These are phyloP conservation scores for Xerocomus cyaneibrunnescens DNA, from an alignment of 1,284 basidiomycete species.

Conservation along the genomic window DNA sequence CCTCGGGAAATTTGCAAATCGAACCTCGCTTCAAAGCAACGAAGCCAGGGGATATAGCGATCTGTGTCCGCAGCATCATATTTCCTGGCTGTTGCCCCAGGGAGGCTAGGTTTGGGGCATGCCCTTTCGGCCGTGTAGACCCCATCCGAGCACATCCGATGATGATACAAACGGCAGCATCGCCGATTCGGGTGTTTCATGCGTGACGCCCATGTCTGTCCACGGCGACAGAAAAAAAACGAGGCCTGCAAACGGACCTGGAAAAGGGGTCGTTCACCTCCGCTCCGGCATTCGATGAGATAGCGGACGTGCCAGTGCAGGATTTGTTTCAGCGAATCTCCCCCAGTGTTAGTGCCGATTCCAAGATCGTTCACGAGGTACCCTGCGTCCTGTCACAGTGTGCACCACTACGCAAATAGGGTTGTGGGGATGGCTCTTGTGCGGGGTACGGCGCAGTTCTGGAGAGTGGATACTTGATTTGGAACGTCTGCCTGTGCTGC, in stretches of 20 bases:
- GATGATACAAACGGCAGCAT: conserved; percentile 6
- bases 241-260: conserved; percentile 33
- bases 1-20: conserved; percentile 32
- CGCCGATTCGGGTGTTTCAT: conserved; percentile 10
- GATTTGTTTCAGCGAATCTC: conserved; percentile 30
- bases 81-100: conserved; percentile 8
- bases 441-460: conserved; percentile 24
- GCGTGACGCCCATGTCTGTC: conserved; percentile 27
- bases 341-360: conserved; percentile 41
- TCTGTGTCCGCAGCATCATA: conserved; percentile 18
- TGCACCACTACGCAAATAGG: conserved; percentile 38
- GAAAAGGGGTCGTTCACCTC: background rate
- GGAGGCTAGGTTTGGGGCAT: conserved; percentile 5
- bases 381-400: conserved; percentile 39
- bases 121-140: conserved; percentile 21
- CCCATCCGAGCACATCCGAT: conserved; percentile 19
- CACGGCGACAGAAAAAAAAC: conserved; percentile 39
- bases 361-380: conserved; percentile 40
- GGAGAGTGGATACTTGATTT: conserved; percentile 25
- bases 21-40: conserved; percentile 17
- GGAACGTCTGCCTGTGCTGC: conserved; percentile 8
- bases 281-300: conserved; percentile 21
- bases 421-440: conserved; percentile 41
- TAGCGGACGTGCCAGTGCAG: conserved; percentile 36
- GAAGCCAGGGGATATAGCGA: conserved; percentile 20